Evolutionary conservation across 768 basidiomycete species (phyloP).

Genomic region (Scleroderma bovista): DNA sequence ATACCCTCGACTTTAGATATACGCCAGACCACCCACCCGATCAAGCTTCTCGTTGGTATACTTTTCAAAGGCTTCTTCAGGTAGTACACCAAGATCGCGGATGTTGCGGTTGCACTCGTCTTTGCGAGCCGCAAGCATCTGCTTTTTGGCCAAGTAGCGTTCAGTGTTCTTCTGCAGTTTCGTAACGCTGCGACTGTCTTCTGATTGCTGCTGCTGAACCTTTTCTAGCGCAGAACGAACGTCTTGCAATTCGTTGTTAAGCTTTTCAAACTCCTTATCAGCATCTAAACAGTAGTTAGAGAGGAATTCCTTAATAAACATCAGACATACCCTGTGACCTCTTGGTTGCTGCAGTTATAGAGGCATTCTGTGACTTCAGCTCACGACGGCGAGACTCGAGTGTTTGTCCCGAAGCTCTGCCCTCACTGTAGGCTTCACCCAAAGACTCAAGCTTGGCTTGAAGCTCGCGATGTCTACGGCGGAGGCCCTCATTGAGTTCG

Average conservation of each 20-base stretch:
- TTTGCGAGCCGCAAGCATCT: conserved; percentile 76
- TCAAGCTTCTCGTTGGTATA: conserved; percentile 88
- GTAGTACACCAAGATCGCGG: conserved; percentile 91
- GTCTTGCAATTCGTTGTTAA: conserved; percentile 60
- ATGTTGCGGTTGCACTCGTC: conserved; percentile 96
- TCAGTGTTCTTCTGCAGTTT: conserved; percentile 94
- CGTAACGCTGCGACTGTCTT: conserved; percentile 83
- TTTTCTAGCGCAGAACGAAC: conserved; percentile 61
- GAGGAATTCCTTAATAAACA: background rate
- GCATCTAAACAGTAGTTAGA: conserved; percentile 38
- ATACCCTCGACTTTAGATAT: too few species aligned
- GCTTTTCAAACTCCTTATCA: conserved; percentile 68
- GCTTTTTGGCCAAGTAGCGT: conserved; percentile 86
- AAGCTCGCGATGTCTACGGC: conserved; percentile 75
- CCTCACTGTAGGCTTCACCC: conserved; percentile 55
- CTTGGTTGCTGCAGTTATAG: conserved; percentile 60
- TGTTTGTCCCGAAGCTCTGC: conserved; percentile 55
- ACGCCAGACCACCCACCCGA: conserved; percentile 45
- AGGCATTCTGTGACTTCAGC: conserved; percentile 56
- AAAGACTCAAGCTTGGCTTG: conserved; percentile 68
- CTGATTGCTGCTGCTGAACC: conserved; percentile 74
- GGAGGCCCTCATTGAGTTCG: conserved; percentile 86
- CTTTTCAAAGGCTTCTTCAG: conserved; percentile 96
- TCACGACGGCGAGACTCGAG: conserved; percentile 67
- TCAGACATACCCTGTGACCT: conserved; percentile 50